Evolutionary conservation across 495 filamentous ascomycete species (phyloP).

Genomic region (Beverwykella pulmonaria): DNA sequence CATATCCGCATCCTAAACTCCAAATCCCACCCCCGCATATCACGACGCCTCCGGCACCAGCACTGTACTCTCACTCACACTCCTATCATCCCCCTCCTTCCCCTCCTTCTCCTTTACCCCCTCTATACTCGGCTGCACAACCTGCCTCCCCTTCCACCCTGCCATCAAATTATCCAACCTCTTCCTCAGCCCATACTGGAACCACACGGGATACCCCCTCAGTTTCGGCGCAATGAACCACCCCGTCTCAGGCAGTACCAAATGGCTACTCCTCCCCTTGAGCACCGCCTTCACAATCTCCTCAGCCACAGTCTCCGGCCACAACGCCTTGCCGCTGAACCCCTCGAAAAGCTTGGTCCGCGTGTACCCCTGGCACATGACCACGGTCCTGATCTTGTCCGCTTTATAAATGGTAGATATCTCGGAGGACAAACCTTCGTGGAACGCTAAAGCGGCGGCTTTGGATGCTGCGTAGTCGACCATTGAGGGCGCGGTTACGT

Average conservation of each 20-base stretch:
- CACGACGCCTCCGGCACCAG: slow-evolving; percentile 22
- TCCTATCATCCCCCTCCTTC: not conserved
- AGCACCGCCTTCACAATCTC: slow-evolving; percentile 62
- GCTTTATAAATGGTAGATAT: slow-evolving; percentile 64
- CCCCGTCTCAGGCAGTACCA: slow-evolving; percentile 55
- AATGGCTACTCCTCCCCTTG: slow-evolving; percentile 58
- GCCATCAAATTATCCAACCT: slow-evolving; percentile 36
- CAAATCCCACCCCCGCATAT: not conserved
- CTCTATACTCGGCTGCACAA: slow-evolving; percentile 38
- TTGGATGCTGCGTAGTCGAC: slow-evolving; percentile 70
- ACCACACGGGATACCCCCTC: slow-evolving; percentile 49
- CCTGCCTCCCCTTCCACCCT: slow-evolving; percentile 36
- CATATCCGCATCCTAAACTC: no score
- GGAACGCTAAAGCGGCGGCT: slow-evolving; percentile 67
- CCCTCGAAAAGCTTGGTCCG: slow-evolving; percentile 64
- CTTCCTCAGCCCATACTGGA: slow-evolving; percentile 45
- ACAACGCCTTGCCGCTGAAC: slow-evolving; percentile 57
- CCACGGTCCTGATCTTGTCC: slow-evolving; percentile 63
- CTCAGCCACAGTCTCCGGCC: slow-evolving; percentile 67
- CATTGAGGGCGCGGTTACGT: slow-evolving; percentile 63
- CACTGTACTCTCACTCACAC: slow-evolving; percentile 33
- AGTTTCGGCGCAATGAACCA: slow-evolving; percentile 45
- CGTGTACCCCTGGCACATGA: slow-evolving; percentile 67
- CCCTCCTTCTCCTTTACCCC: not conserved
- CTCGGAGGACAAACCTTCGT: slow-evolving; percentile 69